Evolutionary conservation across 331 rosid genomes (phyloP), one percentile per base, ranked within the genome.

Genomic region (Prunus yedoensis): DNA sequence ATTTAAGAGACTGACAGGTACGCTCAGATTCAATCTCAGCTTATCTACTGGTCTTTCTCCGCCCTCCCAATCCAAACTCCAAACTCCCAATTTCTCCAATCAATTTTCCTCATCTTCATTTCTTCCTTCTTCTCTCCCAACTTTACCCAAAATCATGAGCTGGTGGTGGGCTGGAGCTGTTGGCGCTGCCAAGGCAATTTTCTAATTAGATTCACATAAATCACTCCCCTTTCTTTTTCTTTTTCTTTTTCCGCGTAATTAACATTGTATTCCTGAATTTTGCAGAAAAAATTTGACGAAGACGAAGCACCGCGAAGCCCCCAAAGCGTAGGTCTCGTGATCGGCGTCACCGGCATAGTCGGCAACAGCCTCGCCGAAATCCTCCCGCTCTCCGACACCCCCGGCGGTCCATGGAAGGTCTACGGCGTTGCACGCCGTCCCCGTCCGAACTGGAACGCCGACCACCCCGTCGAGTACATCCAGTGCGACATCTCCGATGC

Each of bases 401-500:
- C 70, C 30, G 70, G 70, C 0, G 70, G 70, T 9, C 70, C 70
- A n/a, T 65, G 70, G 70, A 65, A 65, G 70, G 70, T 65, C 70
- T 65, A 65, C 17, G 70, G 70, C 17, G 70, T 65, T 4, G 70
- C 70, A 7, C 70, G 70, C n/a, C 70, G 70, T 41, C 70, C 70
- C 18, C 70, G 70, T 52, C 70, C 70, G 3, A 38, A n/a, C 30
- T 65, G 70, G 52, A 65, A 6, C 70, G 70, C 51, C 18, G 70
- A 65, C 51, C 70, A 41, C 70, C 70, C 28, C 1, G 16, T 65
- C 46, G 70, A 65, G 51, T 65, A 65, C 30, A 11, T 65, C 70
- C 70, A 65, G 70, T 65, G 70, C 30, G 70, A 65, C 51, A 3
- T 65, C 17, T 65, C 70, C 10, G 30, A 65, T 30, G 20, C 70